Percentiles rank a stretch among this genome's conserved stretches.
phyloP scores from a whole-genome alignment of 2,329 filamentous ascomycete genomes.

The Chaetomiaceae sp. region DNA sequence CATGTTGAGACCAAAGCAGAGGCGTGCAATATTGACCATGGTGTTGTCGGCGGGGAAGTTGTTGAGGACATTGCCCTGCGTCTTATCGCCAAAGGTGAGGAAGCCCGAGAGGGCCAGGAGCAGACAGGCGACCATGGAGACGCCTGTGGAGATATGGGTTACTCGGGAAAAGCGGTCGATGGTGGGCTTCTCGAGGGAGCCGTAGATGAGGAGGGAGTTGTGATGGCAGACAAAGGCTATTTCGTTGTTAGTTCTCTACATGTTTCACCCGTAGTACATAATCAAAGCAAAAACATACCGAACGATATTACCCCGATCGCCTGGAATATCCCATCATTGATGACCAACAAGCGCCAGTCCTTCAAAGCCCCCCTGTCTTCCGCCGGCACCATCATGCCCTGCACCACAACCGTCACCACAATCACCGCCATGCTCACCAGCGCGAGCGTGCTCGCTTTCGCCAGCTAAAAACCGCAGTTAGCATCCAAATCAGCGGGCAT shows the following conservation, averaged over 20 bases:
- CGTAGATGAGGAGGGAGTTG: conserved; percentile 96
- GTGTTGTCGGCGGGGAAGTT: conserved; percentile 90
- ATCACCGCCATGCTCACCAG: conserved; percentile 92
- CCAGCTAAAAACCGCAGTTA: too few species aligned
- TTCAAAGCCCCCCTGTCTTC: conserved; percentile 66
- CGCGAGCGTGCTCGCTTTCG: conserved; percentile 91
- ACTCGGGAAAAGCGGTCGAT: conserved; percentile 91
- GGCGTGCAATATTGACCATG: conserved; percentile 89
- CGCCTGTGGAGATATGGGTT: conserved; percentile 86
- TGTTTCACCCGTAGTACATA: too few species aligned
- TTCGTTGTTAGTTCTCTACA: neutral
- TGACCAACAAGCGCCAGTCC: conserved; percentile 63
- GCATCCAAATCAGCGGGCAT: too few species aligned
- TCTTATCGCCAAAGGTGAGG: conserved; percentile 86
- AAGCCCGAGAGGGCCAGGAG: conserved; percentile 85
- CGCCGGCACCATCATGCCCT: conserved; percentile 69
- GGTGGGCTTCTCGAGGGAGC: conserved; percentile 87
- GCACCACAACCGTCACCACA: conserved; percentile 78
- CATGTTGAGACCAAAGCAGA: conserved; percentile 99
- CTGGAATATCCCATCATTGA: conserved; percentile 87
- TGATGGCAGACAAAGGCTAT: conserved; percentile 72
- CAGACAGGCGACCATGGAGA: conserved; percentile 90
- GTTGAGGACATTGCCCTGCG: conserved; percentile 93
- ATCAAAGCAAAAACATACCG: conserved; percentile 53
- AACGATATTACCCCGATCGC: conserved; percentile 98